Base-by-base conservation (phyloP, 2,329 filamentous ascomycete species). In the Pleoardoris graminearum region DNA sequence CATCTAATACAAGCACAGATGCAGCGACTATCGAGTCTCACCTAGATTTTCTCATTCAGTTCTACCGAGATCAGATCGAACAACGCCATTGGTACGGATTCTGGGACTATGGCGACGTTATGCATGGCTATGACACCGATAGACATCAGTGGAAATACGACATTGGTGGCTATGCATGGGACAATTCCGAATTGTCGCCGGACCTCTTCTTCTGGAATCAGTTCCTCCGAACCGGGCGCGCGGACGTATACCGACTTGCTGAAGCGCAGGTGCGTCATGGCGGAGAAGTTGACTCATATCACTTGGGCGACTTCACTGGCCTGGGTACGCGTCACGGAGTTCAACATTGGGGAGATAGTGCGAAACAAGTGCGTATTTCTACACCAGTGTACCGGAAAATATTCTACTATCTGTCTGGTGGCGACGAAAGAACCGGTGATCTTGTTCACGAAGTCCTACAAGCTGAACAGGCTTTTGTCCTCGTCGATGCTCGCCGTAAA, bases 191-290 rank as follows among this genome's bases (percentile, higher is more conserved):
- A 63, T 74, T 87, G 0, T 86, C 83, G 0, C 81, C 84, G 0
- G 83, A 86, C 58, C 67, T 86, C 2, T 86, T 81, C 71, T 79
- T 86, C 59, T 86, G 84, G 84, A 79, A 78, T 3, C 82, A 84
- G 51, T 87, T 86, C 69, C 75, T 86, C 1, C 79, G 80, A 8
- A 86, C 82, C 0, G 83, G 83, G 0, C 75, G 80, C 2, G 76
- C 78, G 3, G 82, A 84, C 47, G 79, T 84, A 0, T 87, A 81
- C 60, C 77, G 80, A 0, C 79, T 86, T 41, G 83, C 83, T 0
- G 83, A 86, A 61, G 80, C 82, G 0, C 69, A 84, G 47, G 80
- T 81, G 0, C 75, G 83, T 1, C 84, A 86, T 49, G 83, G 82
- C 0, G 78, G 80, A 0, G 84, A 87, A 50, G 83, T 86, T 0